Percentiles rank a stretch among this genome's conserved stretches.
These are phyloP conservation scores for Tausonia pullulans DNA, from an alignment of 1,284 basidiomycete genomes.

Conservation along the genomic window DNA sequence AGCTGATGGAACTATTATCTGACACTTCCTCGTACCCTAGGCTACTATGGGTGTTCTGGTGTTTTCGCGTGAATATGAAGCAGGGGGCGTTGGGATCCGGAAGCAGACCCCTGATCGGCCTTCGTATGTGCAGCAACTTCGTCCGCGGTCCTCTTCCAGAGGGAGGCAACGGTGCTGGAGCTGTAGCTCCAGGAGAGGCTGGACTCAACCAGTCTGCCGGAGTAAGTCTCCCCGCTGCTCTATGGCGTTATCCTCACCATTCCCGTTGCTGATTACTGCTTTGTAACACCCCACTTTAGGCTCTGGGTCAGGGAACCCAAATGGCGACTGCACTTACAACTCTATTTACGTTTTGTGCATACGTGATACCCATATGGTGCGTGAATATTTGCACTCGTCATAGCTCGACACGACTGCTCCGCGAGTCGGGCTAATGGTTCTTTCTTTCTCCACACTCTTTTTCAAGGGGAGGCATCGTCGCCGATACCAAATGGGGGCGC, in stretches of 20 bases:
- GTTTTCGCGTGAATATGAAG: constrained; percentile 1
- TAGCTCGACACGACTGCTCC: neutral
- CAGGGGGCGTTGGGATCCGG: no score
- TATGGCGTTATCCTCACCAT: no score
- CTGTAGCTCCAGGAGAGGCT: constrained; percentile 52
- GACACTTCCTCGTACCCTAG: neutral
- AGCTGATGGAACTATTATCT: neutral
- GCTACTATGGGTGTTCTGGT: constrained; percentile 24
- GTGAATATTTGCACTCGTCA: no score
- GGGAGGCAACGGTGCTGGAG: constrained; percentile 53
- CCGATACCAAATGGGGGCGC: constrained; percentile 62
- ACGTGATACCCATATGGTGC: no score
- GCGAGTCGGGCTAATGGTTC: neutral
- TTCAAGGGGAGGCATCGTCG: constrained; percentile 51
- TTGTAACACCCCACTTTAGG: no score
- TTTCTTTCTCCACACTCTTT: neutral
- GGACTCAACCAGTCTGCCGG: constrained; percentile 48
- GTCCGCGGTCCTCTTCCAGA: constrained; percentile 46
- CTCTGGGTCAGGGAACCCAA: neutral
- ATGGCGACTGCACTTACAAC: constrained; percentile 5
- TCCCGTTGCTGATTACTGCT: no score
- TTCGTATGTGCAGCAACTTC: constrained; percentile 16
- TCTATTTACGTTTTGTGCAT: constrained; percentile 3
- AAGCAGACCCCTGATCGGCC: constrained; percentile 15
- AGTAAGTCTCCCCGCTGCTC: constrained; percentile 17